These are phyloP conservation scores for Capniomyces stellatus DNA, from an alignment of 371 early-diverging fungal species.

Conservation along the genomic window DNA sequence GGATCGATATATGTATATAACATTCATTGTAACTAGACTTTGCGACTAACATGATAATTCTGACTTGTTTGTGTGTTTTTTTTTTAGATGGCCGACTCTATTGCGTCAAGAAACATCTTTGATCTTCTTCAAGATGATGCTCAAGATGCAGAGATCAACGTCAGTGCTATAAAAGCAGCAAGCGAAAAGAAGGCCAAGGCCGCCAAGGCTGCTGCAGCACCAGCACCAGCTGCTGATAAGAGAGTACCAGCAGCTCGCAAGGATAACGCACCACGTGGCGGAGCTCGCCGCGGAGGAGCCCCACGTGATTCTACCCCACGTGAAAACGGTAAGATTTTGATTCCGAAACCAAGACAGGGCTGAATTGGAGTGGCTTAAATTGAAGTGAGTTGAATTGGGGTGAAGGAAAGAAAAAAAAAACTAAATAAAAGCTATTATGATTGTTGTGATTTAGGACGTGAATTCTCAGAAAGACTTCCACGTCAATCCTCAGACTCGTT, in stretches of 20 bases:
- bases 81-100: slow-evolving; percentile 8
- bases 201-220: slow-evolving; percentile 7
- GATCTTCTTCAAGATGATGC: slow-evolving; percentile 15
- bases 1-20: no score
- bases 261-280: background rate
- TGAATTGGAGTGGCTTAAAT: no score
- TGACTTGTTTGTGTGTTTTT: no score
- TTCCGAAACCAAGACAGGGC: no score
- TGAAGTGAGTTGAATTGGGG: no score
- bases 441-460: background rate
- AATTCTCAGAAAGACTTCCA: background rate
- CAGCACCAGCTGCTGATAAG: slow-evolving; percentile 5
- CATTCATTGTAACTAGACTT: no score
- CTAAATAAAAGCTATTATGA: no score
- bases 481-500: no score
- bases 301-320: background rate
- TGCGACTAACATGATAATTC: no score
- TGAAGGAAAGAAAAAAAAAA: no score
- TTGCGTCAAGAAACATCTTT: slow-evolving; percentile 16
- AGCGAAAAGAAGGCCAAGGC: slow-evolving; percentile 8
- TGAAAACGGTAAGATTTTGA: background rate
- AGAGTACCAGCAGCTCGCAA: background rate
- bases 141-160: slow-evolving; percentile 6
- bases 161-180: slow-evolving; percentile 1
- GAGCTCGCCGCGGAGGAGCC: background rate